phyloP scores from a whole-genome alignment of 2,329 filamentous ascomycete species.

The Penicillium sp. region DNA sequence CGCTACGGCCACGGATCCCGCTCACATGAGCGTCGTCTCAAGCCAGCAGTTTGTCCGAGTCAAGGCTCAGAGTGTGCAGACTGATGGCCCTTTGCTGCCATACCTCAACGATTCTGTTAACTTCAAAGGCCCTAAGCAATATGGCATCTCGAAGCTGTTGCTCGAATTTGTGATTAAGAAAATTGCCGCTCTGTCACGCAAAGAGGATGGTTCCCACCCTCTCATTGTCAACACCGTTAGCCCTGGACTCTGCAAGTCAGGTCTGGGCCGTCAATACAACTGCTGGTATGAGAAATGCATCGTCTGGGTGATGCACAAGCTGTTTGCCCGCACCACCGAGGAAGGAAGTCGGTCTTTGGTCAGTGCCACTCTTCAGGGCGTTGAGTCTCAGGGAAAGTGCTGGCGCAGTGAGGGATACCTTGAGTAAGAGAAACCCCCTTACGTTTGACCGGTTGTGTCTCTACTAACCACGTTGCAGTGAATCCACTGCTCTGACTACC shows the following conservation, averaged over 20 bases:
- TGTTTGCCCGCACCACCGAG: constrained; percentile 47
- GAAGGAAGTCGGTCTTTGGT: constrained; percentile 48
- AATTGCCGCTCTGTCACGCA: constrained; percentile 33
- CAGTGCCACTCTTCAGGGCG: constrained; percentile 44
- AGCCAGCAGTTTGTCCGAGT: constrained; percentile 44
- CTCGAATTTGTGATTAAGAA: constrained; percentile 46
- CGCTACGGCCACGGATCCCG: constrained; percentile 31
- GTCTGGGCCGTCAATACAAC: constrained; percentile 44
- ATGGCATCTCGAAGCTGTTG: constrained; percentile 46
- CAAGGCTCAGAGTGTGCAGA: constrained; percentile 33
- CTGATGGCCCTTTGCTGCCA: constrained; percentile 34
- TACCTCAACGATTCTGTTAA: constrained; percentile 34
- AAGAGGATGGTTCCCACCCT: constrained; percentile 36
- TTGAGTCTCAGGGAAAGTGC: constrained; percentile 47
- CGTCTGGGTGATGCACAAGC: constrained; percentile 36
- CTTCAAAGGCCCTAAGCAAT: constrained; percentile 39
- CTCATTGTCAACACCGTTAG: constrained; percentile 50
- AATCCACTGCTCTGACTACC: constrained; percentile 35
- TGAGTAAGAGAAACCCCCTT: constrained; percentile 29
- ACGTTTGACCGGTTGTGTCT: background rate
- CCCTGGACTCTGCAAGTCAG: constrained; percentile 48
- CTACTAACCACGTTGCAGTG: constrained; percentile 28
- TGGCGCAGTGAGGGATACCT: constrained; percentile 46
- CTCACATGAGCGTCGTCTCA: constrained; percentile 50
- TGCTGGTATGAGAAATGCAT: constrained; percentile 37